A percentile compares a stretch with the other conserved stretches of the same genome.
Conservation (phyloP, 441 rosid genomes). For the Sinapis alba region DNA sequence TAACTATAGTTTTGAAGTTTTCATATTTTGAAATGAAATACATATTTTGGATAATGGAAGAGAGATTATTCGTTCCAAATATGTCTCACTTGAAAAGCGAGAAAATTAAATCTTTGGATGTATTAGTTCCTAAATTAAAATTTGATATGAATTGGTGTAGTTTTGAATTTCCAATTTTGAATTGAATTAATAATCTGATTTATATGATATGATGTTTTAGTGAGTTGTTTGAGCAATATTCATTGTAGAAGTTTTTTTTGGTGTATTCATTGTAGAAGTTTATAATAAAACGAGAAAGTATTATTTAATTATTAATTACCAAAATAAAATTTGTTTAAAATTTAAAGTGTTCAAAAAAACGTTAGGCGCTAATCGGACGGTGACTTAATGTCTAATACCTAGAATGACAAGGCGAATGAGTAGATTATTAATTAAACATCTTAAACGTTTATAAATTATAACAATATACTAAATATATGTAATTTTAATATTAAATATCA, state of each 20-base stretch:
- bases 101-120: neutral
- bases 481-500: too few species aligned
- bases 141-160: neutral
- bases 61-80: too few species aligned
- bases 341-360: too few species aligned
- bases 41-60: too few species aligned
- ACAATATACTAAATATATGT: too few species aligned
- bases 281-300: neutral
- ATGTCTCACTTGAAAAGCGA: neutral
- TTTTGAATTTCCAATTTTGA: neutral
- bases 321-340: too few species aligned
- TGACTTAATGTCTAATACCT: too few species aligned
- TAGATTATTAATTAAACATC: too few species aligned
- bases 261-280: neutral
- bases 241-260: neutral
- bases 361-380: too few species aligned
- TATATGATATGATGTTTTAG: neutral
- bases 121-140: neutral
- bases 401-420: too few species aligned
- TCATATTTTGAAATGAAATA: neutral
- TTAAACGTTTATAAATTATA: too few species aligned
- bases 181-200: neutral
- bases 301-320: neutral
- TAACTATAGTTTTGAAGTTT: neutral
- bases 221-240: neutral